These are phyloP conservation scores for Amanita jacksonii DNA, from an alignment of 768 basidiomycete species.

Conservation along the genomic window DNA sequence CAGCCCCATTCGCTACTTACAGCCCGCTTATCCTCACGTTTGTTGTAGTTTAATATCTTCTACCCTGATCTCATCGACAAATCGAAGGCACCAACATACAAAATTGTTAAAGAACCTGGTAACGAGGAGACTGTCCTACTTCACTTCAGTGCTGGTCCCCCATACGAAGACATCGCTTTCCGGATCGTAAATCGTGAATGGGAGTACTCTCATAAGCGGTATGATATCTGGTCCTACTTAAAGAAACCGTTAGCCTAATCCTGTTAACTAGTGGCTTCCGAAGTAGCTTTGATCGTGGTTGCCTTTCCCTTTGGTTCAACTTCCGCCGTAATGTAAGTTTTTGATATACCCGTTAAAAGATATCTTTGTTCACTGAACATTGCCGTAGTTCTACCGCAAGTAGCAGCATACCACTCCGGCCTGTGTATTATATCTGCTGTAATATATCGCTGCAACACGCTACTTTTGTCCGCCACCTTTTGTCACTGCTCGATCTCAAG, in stretches of 20 bases:
- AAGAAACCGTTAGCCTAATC: constrained; percentile 5
- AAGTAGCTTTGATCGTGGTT: constrained; percentile 94
- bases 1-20: constrained; percentile 12
- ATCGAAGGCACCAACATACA: constrained; percentile 93
- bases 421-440: constrained; percentile 5
- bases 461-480: constrained; percentile 2
- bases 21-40: constrained; percentile 6
- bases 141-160: constrained; percentile 93
- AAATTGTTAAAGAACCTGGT: constrained; percentile 86
- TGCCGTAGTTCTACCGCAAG: constrained; percentile 70
- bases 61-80: constrained; percentile 99
- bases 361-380: constrained; percentile 10
- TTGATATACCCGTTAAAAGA: constrained; percentile 2
- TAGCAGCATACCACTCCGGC: constrained; percentile 19
- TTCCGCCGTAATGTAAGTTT: constrained; percentile 85
- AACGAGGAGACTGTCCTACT: constrained; percentile 93
- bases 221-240: constrained; percentile 6
- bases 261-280: constrained; percentile 69
- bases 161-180: constrained; percentile 98
- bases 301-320: constrained; percentile 93
- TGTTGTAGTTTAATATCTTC: constrained; percentile 81
- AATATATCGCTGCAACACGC: constrained; percentile 6
- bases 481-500: neutral
- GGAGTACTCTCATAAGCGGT: constrained; percentile 98
- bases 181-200: constrained; percentile 95